Conservation (phyloP, 1,284 basidiomycete genomes). For the Lentinula novae-zelandiae region DNA sequence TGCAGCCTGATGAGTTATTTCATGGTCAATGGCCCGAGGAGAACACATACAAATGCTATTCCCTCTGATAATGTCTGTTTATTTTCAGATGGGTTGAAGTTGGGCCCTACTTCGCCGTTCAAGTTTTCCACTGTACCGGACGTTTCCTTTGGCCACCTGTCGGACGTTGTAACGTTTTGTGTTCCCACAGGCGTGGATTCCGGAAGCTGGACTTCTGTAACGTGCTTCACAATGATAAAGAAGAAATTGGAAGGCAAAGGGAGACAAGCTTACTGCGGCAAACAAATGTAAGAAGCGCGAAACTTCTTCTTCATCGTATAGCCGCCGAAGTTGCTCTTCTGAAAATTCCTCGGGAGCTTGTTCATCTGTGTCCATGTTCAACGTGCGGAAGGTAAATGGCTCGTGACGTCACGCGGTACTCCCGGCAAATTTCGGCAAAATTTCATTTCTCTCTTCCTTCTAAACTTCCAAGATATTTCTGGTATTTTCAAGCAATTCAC, state of each 20-base stretch:
- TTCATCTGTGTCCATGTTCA: neutral
- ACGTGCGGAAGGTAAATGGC: neutral
- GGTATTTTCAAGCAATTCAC: no score
- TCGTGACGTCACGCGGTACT: neutral
- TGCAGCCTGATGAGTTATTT: slow-evolving; percentile 20
- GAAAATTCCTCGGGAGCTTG: slow-evolving; percentile 20
- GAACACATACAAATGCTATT: slow-evolving; percentile 36
- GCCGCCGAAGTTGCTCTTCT: slow-evolving; percentile 43
- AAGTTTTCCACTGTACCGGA: neutral
- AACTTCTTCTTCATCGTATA: slow-evolving; percentile 64
- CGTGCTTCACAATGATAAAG: slow-evolving; percentile 37
- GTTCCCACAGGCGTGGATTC: slow-evolving; percentile 9
- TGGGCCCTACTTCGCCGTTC: neutral
- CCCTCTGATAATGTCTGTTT: slow-evolving; percentile 28
- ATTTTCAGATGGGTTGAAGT: neutral
- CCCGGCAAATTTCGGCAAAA: no score
- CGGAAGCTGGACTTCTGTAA: slow-evolving; percentile 50
- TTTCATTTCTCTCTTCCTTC: no score
- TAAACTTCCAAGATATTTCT: neutral
- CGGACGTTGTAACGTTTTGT: neutral
- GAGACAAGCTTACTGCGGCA: slow-evolving; percentile 40
- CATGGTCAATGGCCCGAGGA: neutral
- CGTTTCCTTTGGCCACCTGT: neutral
- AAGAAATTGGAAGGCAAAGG: neutral
- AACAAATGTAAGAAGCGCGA: slow-evolving; percentile 55